These are phyloP conservation scores for Taxawa tesnikishii DNA, from an alignment of 2,329 filamentous ascomycete genomes.

Conservation along the genomic window DNA sequence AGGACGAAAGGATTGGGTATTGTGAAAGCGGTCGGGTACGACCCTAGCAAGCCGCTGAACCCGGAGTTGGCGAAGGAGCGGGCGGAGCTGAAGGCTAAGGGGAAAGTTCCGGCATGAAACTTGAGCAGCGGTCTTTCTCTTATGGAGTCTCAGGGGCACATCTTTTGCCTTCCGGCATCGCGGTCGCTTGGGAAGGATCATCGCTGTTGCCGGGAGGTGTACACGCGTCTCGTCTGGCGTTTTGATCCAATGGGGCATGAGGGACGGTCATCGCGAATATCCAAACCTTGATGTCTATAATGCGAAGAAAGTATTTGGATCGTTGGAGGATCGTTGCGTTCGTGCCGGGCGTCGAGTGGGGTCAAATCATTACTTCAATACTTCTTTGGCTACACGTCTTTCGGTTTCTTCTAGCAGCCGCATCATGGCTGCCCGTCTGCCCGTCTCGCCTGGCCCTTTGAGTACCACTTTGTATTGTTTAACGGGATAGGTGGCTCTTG, in stretches of 20 bases:
- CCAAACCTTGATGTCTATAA: too few relatives aligned
- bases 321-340: too few relatives aligned
- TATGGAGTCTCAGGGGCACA: too few relatives aligned
- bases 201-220: too few relatives aligned
- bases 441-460: conserved; percentile 9
- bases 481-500: conserved; percentile 8
- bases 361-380: conserved; percentile 9
- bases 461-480: conserved; percentile 11
- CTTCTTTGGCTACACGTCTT: conserved; percentile 11
- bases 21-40: conserved; percentile 83
- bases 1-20: conserved; percentile 92
- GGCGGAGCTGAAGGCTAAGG: neutral
- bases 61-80: conserved; percentile 19
- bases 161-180: too few relatives aligned
- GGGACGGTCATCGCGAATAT: too few relatives aligned
- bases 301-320: too few relatives aligned
- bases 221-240: too few relatives aligned
- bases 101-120: neutral
- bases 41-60: conserved; percentile 42
- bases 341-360: too few relatives aligned
- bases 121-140: too few relatives aligned
- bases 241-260: too few relatives aligned
- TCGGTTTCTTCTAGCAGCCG: conserved; percentile 13
- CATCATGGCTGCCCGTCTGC: conserved; percentile 11
- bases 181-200: too few relatives aligned